phyloP scores from a whole-genome alignment of 1,284 basidiomycete genomes.

The Coniferiporia sulphurascens region DNA sequence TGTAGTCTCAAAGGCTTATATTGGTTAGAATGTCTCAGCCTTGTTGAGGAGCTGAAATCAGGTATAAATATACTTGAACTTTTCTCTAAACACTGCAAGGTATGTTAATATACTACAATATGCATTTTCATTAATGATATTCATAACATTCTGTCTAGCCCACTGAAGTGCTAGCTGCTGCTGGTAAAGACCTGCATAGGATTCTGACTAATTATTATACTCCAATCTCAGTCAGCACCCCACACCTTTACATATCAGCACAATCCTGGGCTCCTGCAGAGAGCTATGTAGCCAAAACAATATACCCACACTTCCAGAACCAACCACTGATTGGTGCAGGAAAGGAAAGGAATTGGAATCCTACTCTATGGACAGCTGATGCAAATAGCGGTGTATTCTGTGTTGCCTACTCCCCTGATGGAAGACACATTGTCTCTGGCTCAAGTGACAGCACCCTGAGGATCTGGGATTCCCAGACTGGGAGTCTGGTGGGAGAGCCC shows the following conservation, averaged over 20 bases:
- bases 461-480: too few relatives aligned
- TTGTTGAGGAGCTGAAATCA: not conserved
- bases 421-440: too few relatives aligned
- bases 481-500: too few relatives aligned
- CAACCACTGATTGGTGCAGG: too few relatives aligned
- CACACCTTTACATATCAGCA: not conserved
- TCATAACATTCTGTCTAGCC: not conserved
- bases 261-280: not conserved
- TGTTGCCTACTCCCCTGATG: too few relatives aligned
- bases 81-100: not conserved
- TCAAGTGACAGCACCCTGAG: too few relatives aligned
- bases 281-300: not conserved
- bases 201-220: not conserved
- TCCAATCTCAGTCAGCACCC: not conserved
- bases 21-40: slow-evolving; percentile 1
- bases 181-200: not conserved
- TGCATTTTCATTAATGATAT: not conserved
- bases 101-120: not conserved
- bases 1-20: not conserved
- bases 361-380: not conserved
- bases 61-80: not conserved
- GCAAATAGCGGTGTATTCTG: not conserved
- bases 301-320: not conserved
- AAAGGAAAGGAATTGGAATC: not conserved
- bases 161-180: not conserved